Evolutionary conservation across 139 green algal genomes (phyloP), one percentile per base, ranked within the genome.

Genomic region (Micromonas commoda): DNA sequence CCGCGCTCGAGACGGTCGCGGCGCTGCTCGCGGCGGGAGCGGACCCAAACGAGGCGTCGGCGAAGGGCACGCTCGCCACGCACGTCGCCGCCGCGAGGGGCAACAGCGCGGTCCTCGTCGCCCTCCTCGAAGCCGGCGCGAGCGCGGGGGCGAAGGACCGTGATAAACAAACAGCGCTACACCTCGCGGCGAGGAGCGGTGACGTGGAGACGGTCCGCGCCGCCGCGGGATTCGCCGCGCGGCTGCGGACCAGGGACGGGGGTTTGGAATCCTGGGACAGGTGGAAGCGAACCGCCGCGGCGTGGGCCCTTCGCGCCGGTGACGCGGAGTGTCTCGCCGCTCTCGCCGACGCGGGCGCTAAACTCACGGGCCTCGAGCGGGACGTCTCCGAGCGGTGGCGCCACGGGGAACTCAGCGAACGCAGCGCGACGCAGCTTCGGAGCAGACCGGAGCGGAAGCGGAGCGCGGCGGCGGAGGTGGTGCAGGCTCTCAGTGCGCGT

Each of bases 41-140:
- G 26, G 64, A 38, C 28, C 23, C 23, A 13, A 2, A 32, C 33
- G 64, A 51, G 20, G 24, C 68, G 33, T 61, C 37, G 20, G 26
- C 13, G 21, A 37, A 20, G 68, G 29, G 29, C 20, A 75, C 68
- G 37, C 37, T 61, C 20, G 37, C 68, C 23, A 75, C 38, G 37
- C 68, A 75, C 68, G 35, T 75, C 68, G 68, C 68, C 35, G 68
- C 68, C 68, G 68, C 68, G 24, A 23, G 68, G 35, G 68, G 68
- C 0, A n/a, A 31, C 38, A 21, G 23, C 5, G 34, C 32, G 33
- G 53, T 61, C 5, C 64, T 75, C 53, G 37, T 26, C 16, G 34
- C n/a, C 24, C 38, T 75, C 34, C 28, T 75, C 68, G 1, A 35
- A 5, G 2, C 29, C 19, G 3, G 13, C 1, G 3, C 23, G n/a